Base-by-base conservation (phyloP, 192 early-diverging fungal species). In the Mortierella antarctica region DNA sequence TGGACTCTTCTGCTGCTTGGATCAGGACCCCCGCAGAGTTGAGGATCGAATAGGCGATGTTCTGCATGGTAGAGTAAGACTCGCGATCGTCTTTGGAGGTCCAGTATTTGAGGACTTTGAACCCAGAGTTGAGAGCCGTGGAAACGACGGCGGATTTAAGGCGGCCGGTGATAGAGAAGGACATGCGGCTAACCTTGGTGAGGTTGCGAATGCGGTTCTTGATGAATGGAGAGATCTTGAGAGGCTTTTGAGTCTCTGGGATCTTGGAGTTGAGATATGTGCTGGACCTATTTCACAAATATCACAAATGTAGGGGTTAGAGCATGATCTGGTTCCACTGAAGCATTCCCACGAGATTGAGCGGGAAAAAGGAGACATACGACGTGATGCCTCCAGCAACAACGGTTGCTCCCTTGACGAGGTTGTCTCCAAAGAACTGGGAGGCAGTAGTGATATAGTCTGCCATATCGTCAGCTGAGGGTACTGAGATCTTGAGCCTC, bases 21-120 rank as follows among this genome's bases (percentile, higher is more conserved):
- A 80, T 80, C 20, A 80, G 47, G 46, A 80, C 60, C 5, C 77
- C 77, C 7, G 77, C 77, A 20, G 77, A 80, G 21, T 72, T 80
- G 41, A 80, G 70, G 57, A 80, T 57, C 6, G 77, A 57, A 44
- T 72, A 80, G 17, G 70, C 71, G 50, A 80, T 59, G 48, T 80
- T 80, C 51, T 72, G 77, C 77, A 80, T 72, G 52, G 69, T 72
- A 1, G 77, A 80, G 42, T 80, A 80, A 0, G 47, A 47, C 21
- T 80, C 63, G 12, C 65, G 77, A 42, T 80, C 77, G 39, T 80
- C 70, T 7, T 68, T 80, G 9, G 70, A 57, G 1, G 70, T 72
- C 75, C 75, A 79, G 57, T 79, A 79, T 14, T 67, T 70, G 57
- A 79, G 51, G 44, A 52, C 58, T 47, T 52, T 40, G 57, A 71